phyloP scores from a whole-genome alignment of 768 basidiomycete species.

The Nidularia pulvinata region DNA sequence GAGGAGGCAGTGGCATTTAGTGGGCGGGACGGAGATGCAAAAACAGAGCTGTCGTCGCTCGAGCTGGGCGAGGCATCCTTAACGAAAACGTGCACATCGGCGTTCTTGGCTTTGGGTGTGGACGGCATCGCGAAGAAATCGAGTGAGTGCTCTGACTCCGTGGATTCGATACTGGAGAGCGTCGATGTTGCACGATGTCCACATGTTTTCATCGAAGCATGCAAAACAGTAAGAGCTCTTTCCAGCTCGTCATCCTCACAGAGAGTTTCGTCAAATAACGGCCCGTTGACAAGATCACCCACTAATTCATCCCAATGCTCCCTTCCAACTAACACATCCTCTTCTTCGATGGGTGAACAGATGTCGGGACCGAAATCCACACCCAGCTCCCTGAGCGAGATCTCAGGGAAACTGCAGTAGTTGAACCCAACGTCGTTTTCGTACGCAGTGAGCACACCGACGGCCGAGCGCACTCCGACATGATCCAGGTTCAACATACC shows the following conservation, averaged over 20 bases:
- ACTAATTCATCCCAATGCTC: slow-evolving; percentile 41
- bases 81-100: slow-evolving; percentile 32
- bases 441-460: slow-evolving; percentile 33
- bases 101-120: slow-evolving; percentile 44
- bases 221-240: slow-evolving; percentile 10
- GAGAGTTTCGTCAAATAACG: slow-evolving; percentile 11
- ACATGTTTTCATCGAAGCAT: too few species aligned
- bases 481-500: slow-evolving; percentile 34
- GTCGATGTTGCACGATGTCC: slow-evolving; percentile 28
- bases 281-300: slow-evolving; percentile 34
- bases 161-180: slow-evolving; percentile 39
- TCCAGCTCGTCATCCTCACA: background rate
- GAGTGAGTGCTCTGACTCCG: slow-evolving; percentile 39
- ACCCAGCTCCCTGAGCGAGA: slow-evolving; percentile 8
- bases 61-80: slow-evolving; percentile 27
- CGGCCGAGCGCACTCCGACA: slow-evolving; percentile 33
- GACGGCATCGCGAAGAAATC: slow-evolving; percentile 46
- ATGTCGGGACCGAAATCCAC: slow-evolving; percentile 7
- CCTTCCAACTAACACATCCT: slow-evolving; percentile 26
- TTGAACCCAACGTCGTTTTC: slow-evolving; percentile 42
- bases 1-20: slow-evolving; percentile 45
- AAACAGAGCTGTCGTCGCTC: slow-evolving; percentile 11
- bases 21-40: slow-evolving; percentile 19
- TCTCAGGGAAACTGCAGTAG: slow-evolving; percentile 15
- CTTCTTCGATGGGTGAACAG: slow-evolving; percentile 25